A percentile compares a stretch with the other conserved stretches of the same genome.
Conservation (phyloP, 179 eudicot species). For the Spergularia azorica region DNA sequence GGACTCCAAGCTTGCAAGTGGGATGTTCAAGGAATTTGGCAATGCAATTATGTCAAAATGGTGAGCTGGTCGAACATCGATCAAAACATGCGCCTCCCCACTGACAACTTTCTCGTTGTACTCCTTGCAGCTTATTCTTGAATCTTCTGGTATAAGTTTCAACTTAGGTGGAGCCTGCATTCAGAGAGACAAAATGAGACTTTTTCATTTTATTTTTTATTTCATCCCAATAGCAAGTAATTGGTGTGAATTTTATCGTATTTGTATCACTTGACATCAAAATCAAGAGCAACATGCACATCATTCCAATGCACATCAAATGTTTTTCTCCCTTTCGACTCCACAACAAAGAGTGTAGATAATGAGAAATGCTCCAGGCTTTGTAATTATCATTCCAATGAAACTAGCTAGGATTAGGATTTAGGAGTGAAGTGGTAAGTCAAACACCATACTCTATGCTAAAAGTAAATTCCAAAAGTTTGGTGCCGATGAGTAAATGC, state of each 20-base stretch:
- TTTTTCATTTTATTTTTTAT: no score
- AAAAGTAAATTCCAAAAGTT: no score
- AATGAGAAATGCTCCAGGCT: no score
- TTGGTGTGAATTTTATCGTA: not conserved
- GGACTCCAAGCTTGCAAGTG: conserved; percentile 62
- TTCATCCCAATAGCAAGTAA: not conserved
- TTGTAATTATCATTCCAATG: no score
- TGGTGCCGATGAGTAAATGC: not conserved
- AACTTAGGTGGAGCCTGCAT: conserved; percentile 77
- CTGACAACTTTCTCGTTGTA: conserved; percentile 49
- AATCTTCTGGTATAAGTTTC: conserved; percentile 58
- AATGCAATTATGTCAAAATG: conserved; percentile 84
- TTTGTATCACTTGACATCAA: not conserved
- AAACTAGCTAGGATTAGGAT: not conserved
- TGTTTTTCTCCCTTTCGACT: not conserved
- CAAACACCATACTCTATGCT: not conserved
- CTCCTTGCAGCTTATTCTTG: conserved; percentile 84
- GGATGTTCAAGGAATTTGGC: conserved; percentile 79
- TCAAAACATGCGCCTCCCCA: conserved; percentile 66
- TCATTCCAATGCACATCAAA: conserved; percentile 10
- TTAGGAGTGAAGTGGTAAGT: not conserved
- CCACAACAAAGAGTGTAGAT: not conserved
- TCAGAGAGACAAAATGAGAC: not conserved
- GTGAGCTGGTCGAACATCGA: conserved; percentile 90
- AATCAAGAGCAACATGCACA: not conserved